Conservation (phyloP, 345 rosid genomes). For the Gossypium turneri region DNA sequence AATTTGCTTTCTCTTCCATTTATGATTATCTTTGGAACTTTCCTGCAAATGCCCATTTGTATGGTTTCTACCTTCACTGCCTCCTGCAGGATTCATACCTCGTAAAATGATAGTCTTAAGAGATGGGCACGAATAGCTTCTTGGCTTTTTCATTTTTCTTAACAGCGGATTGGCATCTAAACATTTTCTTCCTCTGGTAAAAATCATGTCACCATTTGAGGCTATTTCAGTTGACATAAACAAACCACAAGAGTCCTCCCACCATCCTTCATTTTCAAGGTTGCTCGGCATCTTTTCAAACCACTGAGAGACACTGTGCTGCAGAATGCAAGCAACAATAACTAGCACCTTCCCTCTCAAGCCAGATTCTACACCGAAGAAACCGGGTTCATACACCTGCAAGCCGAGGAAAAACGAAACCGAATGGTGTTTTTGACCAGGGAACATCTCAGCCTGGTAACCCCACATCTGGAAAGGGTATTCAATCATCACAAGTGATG, state of each 20-base stretch:
- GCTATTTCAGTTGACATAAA: conserved; percentile 55
- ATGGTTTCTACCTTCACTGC: conserved; percentile 49
- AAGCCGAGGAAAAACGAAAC: conserved; percentile 70
- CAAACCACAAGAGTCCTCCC: conserved; percentile 82
- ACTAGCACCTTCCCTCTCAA: conserved; percentile 88
- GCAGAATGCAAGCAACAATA: conserved; percentile 79
- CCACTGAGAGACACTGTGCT: conserved; percentile 89
- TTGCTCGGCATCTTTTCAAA: conserved; percentile 57
- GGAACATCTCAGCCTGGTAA: conserved; percentile 84
- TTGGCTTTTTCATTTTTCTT: conserved; percentile 29
- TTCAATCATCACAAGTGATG: conserved; percentile 63
- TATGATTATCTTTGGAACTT: conserved; percentile 63
- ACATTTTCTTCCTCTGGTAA: conserved; percentile 12
- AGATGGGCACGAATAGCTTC: conserved; percentile 52
- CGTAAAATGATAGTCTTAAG: conserved; percentile 32
- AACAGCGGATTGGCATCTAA: conserved; percentile 15
- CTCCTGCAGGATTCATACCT: conserved; percentile 34
- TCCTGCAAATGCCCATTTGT: conserved; percentile 71
- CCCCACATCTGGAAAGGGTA: conserved; percentile 98
- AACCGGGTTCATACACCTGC: conserved; percentile 57
- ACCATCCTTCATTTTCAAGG: conserved; percentile 41
- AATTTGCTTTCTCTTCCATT: conserved; percentile 75
- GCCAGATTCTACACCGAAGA: conserved; percentile 88
- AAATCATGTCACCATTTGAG: conserved; percentile 16
- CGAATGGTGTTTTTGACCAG: conserved; percentile 69